Percentiles rank a stretch among this genome's conserved stretches.
Evolutionary conservation across 208 protist species (phyloP).

Genomic region (Angomonas deanei): DNA sequence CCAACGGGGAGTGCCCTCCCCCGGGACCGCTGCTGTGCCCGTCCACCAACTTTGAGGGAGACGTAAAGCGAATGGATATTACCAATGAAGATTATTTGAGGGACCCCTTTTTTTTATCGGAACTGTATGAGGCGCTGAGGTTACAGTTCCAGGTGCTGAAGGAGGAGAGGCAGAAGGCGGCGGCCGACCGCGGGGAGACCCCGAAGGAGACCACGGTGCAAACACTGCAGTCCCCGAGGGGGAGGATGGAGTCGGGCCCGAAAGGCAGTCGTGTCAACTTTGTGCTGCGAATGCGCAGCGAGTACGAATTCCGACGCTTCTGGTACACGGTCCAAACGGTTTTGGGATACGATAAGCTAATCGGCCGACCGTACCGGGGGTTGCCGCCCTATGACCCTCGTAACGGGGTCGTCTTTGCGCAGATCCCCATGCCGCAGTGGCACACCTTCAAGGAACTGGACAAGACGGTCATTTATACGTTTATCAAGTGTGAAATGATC

Average conservation of each 20-base stretch:
- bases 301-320: slow-evolving; percentile 42
- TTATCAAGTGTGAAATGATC: slow-evolving; percentile 30
- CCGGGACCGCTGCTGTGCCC: slow-evolving; percentile 47
- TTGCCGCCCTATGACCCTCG: slow-evolving; percentile 59
- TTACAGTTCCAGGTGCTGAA: slow-evolving; percentile 40
- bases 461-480: slow-evolving; percentile 52
- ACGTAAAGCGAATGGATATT: background rate
- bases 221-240: slow-evolving; percentile 20
- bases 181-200: background rate
- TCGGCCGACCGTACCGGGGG: slow-evolving; percentile 34
- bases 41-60: slow-evolving; percentile 8
- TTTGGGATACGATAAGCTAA: slow-evolving; percentile 49
- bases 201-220: background rate
- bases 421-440: slow-evolving; percentile 46
- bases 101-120: slow-evolving; percentile 49
- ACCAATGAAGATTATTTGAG: slow-evolving; percentile 39
- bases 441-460: slow-evolving; percentile 42
- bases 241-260: background rate
- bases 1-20: slow-evolving; percentile 32
- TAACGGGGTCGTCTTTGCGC: slow-evolving; percentile 45
- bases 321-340: slow-evolving; percentile 44
- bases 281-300: slow-evolving; percentile 30
- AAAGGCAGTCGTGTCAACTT: slow-evolving; percentile 10
- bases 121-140: slow-evolving; percentile 51
- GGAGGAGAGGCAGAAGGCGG: background rate